Evolutionary conservation across 2,329 filamentous ascomycete species (phyloP).

Genomic region (Hymenoscyphus linearis): DNA sequence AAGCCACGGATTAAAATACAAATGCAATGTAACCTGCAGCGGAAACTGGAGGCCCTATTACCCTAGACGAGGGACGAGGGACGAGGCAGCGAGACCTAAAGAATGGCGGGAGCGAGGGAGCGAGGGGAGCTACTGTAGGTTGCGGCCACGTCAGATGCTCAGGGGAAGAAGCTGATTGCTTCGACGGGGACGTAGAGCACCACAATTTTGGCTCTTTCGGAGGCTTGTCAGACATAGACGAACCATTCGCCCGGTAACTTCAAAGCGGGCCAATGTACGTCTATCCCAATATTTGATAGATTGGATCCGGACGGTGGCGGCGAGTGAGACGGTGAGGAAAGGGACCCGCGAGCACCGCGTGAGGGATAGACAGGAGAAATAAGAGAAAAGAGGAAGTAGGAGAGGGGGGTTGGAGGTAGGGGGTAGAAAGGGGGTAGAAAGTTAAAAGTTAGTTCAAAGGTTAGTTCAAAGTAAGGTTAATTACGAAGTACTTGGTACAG

Average conservation of each 20-base stretch:
- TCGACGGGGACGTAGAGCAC: not conserved
- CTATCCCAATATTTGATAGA: not conserved
- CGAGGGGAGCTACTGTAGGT: too few relatives aligned
- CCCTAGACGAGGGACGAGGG: too few relatives aligned
- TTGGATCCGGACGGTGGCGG: not conserved
- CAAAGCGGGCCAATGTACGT: not conserved
- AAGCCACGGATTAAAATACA: not conserved
- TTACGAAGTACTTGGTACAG: too few relatives aligned
- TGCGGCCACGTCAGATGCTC: constrained; percentile 6
- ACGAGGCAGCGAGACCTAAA: not conserved
- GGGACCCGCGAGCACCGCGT: not conserved
- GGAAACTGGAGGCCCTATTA: not conserved
- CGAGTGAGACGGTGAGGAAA: not conserved
- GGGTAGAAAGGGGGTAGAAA: not conserved
- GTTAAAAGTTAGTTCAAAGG: too few relatives aligned
- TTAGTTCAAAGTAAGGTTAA: too few relatives aligned
- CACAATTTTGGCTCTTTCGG: not conserved
- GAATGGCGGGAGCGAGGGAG: not conserved
- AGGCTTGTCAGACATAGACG: not conserved
- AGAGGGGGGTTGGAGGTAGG: not conserved
- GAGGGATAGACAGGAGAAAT: not conserved
- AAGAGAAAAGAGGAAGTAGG: not conserved
- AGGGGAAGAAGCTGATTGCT: constrained; percentile 1
- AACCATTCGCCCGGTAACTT: constrained; percentile 5
- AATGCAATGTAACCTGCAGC: not conserved